Conservation (phyloP, 2,329 filamentous ascomycete species). For the Xylariaceae sp. region DNA sequence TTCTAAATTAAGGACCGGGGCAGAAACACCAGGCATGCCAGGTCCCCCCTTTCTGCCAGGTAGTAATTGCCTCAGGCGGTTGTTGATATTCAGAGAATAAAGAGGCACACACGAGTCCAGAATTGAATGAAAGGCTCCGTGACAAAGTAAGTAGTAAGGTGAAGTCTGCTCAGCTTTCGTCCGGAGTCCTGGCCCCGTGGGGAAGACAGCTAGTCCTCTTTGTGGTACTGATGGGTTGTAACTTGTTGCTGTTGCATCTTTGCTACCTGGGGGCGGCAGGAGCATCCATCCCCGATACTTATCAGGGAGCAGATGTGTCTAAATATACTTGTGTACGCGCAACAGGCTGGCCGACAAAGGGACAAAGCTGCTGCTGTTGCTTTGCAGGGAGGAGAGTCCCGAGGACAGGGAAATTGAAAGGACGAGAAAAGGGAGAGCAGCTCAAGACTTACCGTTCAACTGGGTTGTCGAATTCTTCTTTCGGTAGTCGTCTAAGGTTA, state of each 20-base stretch:
- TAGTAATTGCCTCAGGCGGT: no score
- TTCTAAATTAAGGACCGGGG: constrained; percentile 18
- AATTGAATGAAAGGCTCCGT: no score
- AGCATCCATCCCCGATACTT: not conserved
- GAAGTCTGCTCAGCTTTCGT: no score
- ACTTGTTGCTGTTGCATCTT: no score
- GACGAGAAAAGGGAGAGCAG: constrained; percentile 2
- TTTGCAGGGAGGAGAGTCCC: not conserved
- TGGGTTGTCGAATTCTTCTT: constrained; percentile 25
- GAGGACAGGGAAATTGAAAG: not conserved
- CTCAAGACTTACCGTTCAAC: constrained; percentile 22
- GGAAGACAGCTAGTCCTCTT: no score
- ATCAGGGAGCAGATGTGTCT: not conserved
- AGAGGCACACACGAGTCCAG: no score
- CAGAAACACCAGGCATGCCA: not conserved
- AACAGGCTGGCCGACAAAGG: not conserved
- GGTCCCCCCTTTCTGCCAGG: not conserved
- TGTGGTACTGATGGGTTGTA: no score
- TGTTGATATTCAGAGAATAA: no score
- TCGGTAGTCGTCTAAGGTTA: constrained; percentile 27
- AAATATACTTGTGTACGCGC: not conserved
- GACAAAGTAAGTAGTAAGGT: no score
- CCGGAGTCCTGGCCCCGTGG: no score
- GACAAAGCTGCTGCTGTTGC: not conserved
- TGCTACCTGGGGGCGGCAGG: constrained; percentile 1